Evolutionary conservation across 768 basidiomycete genomes (phyloP), one percentile per base, ranked within the genome.

Genomic region (Lanmaoa rubissima): DNA sequence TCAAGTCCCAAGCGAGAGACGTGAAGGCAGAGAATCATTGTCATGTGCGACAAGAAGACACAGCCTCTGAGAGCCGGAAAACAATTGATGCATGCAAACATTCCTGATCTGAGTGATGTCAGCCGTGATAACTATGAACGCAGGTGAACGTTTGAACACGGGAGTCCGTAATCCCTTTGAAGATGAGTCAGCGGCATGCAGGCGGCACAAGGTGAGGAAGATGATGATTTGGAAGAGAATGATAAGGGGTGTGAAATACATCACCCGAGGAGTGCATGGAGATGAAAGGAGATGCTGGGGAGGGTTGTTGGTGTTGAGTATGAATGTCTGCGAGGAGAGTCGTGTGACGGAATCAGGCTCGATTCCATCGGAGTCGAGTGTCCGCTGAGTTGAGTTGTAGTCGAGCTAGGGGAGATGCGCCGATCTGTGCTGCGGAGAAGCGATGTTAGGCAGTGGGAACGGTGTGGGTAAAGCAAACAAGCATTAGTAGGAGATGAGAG

Each of bases 371-470:
- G 58, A 46, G 24, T 35, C 34, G 39, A 53, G 39, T 6, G 16
- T 10, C 62, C 65, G 64, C 67, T 60, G 61, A 57, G 61, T 55
- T 61, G 56, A 11, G 16, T 53, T 16, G 43, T 46, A 24, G 36
- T 55, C 47, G 38, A 21, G 47, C 17, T 16, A 10, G 26, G 24
- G 8, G 13, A 43, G 21, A 24, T 46, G 26, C 12, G 21, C 21
- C 7, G 8, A 32, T 45, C 16, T n/a, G 8, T 62, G 48, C 65
- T 69, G 68, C 67, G 68, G 68, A 70, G 59, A 62, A 61, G 60
- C 58, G 52, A 46, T 54, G 54, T 24, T 31, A 40, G 43, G 45
- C 38, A 59, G 64, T 69, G 68, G 54, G 63, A 68, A 48, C 16
- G 56, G 53, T 19, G 26, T 17, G 39, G 32, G 21, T 26, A 49